These are phyloP conservation scores for Fusarium luffae DNA, from an alignment of 2,329 filamentous ascomycete genomes.

Conservation along the genomic window DNA sequence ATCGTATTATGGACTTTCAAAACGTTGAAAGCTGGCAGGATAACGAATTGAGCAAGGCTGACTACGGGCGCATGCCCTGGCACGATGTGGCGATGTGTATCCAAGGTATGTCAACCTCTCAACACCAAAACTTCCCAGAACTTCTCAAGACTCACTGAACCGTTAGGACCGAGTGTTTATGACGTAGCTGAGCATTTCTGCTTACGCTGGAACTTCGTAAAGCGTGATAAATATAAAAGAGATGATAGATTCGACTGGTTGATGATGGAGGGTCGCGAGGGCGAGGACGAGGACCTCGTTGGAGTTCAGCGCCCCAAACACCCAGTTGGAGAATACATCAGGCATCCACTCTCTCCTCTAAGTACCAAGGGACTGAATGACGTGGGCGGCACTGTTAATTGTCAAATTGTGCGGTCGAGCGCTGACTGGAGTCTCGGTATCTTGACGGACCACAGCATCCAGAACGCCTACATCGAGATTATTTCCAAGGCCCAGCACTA, in stretches of 20 bases:
- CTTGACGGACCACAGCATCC: constrained; percentile 83
- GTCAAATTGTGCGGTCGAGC: constrained; percentile 89
- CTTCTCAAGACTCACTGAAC: too few species aligned
- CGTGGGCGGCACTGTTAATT: constrained; percentile 82
- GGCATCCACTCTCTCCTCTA: constrained; percentile 80
- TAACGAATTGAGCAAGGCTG: constrained; percentile 90
- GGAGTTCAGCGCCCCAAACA: constrained; percentile 90
- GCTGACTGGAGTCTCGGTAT: constrained; percentile 96
- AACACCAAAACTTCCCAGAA: not conserved
- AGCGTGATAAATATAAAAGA: constrained; percentile 97
- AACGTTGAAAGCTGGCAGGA: constrained; percentile 85
- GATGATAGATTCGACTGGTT: constrained; percentile 88
- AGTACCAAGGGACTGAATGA: constrained; percentile 71
- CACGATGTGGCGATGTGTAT: constrained; percentile 77
- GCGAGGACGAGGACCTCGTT: constrained; percentile 84
- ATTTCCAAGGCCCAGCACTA: constrained; percentile 91
- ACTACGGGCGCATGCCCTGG: constrained; percentile 97
- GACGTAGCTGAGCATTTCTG: constrained; percentile 94
- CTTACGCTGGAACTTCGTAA: constrained; percentile 94
- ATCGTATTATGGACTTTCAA: constrained; percentile 94
- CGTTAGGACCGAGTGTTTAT: constrained; percentile 49
- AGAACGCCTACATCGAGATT: constrained; percentile 85
- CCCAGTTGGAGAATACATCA: constrained; percentile 86
- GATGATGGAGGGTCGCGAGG: constrained; percentile 78
- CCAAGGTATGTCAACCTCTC: constrained; percentile 8